Base-by-base conservation (phyloP, 371 early-diverging fungal species). In the Funneliformis caledonium region DNA sequence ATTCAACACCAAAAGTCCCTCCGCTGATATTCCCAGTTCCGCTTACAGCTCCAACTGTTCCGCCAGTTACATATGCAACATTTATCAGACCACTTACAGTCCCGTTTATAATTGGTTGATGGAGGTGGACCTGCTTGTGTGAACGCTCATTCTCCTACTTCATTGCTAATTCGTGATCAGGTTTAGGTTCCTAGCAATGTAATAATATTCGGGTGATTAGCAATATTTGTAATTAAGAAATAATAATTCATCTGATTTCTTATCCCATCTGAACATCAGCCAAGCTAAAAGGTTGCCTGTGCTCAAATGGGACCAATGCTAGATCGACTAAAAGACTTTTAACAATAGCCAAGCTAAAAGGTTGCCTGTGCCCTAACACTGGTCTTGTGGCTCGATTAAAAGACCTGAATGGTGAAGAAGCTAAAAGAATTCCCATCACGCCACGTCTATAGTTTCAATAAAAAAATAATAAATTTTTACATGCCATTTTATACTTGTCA, bases 221-320 rank as follows among this genome's bases (percentile, higher is more conserved):
- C 56, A 56, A 48, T 72, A 50, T 68, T 68, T 10, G 26, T 52
- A 50, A 48, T 4, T 56, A 48, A 72, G 12, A 56, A 4, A n/a
- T 19, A 52, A 52, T 16, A 69, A 43, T 42, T 56, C 7, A 19
- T 72, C 50, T 72, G 50, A 50, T 72, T 72, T 72, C 37, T 48
- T 45, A 76, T 60, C 62, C 76, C 62, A 76, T 64, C 56, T 33
- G 31, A 74, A 59, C 74, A 74, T 52, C 74, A 52, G 74, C 0
- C 74, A 52, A 74, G 52, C 74, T 12, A 0, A 74, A 74, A 52
- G 74, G 52, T 74, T 52, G 74, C 74, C 74, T 48, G 56, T 74
- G 56, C 56, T 56, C 50, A 2, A n/a, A 70, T 70, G 70, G 70
- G 70, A 43, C 70, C 43, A 70, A 47, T 42, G 70, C 64, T 26